Base-by-base conservation (phyloP, 1,139 yeast genomes). In the Nakaseomyces delphensis region DNA sequence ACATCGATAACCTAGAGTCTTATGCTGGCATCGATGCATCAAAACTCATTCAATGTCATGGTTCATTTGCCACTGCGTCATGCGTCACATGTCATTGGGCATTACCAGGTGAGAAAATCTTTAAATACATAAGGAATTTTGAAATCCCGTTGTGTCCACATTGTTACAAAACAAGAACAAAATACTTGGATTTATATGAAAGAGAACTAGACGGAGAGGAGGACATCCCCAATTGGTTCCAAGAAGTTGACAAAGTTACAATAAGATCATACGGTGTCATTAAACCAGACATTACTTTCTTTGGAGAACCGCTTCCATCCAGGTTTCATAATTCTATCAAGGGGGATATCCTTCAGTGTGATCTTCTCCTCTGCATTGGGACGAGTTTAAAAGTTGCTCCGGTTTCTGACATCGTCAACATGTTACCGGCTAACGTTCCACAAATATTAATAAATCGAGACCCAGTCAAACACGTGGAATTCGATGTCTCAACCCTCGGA, bases 381-480 rank as follows among this genome's bases (percentile, higher is more conserved):
- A 91, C 98, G 0, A 89, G 97, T 19, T 70, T 91, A 46, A 86
- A 89, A 59, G 98, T 91, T 24, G 89, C 95, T 0, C 98, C 98
- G 0, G 97, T 91, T n/a, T 82, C 91, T 38, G 89, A 86, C 45
- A 84, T 91, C 38, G 87, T 87, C n/a, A 79, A 85, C 45, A 71
- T 76, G 61, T 63, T 87, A 1, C 81, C 84, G 0, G 74, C 74
- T 16, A 62, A 73, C 27, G 77, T 86, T 1, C 97, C 97, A 0
- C 96, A 89, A 60, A 71, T 91, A 3, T 69, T 86, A 45, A 82
- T 91, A 47, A 86, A 87, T 57, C 77, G 76, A 55, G 94, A 86
- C 53, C 79, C 85, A 0, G 82, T 86, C n/a, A 70, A 69, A 37
- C 91, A 84, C 59, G 71, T 79, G 42, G 84, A 81, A 53, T 91